A percentile compares a stretch with the other conserved stretches of the same genome.
phyloP scores from a whole-genome alignment of 768 basidiomycete genomes.

The Suillus brevipes region DNA sequence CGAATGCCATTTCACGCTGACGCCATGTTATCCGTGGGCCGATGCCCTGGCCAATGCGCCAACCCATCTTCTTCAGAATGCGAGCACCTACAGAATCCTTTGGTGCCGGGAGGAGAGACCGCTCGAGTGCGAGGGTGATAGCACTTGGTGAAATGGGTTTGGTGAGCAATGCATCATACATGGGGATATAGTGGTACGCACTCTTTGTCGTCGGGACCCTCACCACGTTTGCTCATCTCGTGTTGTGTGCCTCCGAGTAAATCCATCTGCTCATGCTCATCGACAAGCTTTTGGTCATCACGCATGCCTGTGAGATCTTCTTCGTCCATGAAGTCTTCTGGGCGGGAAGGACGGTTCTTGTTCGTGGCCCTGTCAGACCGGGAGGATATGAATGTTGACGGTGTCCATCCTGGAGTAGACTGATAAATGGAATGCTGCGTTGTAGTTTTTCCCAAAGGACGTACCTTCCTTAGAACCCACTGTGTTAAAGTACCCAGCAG shows the following conservation, averaged over 20 bases:
- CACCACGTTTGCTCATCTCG: slow-evolving; percentile 36
- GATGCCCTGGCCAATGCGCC: slow-evolving; percentile 90
- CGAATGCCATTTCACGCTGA: slow-evolving; percentile 72
- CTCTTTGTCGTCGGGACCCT: slow-evolving; percentile 40
- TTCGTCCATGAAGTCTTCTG: slow-evolving; percentile 99
- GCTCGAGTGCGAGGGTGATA: slow-evolving; percentile 59
- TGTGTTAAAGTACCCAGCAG: slow-evolving; percentile 94
- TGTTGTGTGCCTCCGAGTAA: slow-evolving; percentile 56
- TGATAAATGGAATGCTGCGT: not conserved
- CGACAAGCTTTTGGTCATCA: slow-evolving; percentile 72
- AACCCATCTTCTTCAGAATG: slow-evolving; percentile 93
- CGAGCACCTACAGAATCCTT: slow-evolving; percentile 81
- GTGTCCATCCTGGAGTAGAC: slow-evolving; percentile 81
- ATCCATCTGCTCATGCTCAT: slow-evolving; percentile 80
- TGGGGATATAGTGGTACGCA: slow-evolving; percentile 9
- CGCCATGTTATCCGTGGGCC: slow-evolving; percentile 84
- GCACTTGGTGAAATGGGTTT: slow-evolving; percentile 43
- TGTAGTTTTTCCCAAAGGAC: slow-evolving; percentile 13
- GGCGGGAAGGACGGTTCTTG: slow-evolving; percentile 49
- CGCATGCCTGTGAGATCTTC: slow-evolving; percentile 87
- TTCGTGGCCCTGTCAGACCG: slow-evolving; percentile 68
- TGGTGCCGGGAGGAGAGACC: slow-evolving; percentile 69
- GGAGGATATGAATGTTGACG: slow-evolving; percentile 90
- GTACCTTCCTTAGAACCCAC: slow-evolving; percentile 95
- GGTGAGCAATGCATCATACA: slow-evolving; percentile 5